phyloP scores from a whole-genome alignment of 2,329 filamentous ascomycete genomes.

The Aspergillus jensenii region DNA sequence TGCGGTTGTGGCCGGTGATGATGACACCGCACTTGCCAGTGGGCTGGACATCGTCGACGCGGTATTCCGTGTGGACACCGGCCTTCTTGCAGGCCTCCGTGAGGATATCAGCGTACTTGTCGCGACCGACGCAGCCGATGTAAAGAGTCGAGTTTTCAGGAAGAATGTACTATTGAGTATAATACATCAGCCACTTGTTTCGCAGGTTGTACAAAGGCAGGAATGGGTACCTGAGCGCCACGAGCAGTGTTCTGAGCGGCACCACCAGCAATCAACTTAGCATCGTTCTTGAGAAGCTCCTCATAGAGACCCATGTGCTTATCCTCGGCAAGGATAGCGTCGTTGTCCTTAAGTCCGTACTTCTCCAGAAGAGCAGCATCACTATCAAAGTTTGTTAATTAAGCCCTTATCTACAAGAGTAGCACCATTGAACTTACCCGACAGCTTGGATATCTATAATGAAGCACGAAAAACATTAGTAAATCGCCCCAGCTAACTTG shows the following conservation, averaged over 20 bases:
- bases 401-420: not conserved
- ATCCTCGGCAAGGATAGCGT: slow-evolving; percentile 93
- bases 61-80: slow-evolving; percentile 92
- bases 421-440: slow-evolving; percentile 51
- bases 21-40: slow-evolving; percentile 95
- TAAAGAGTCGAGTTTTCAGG: slow-evolving; percentile 86
- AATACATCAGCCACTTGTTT: slow-evolving; percentile 12
- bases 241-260: slow-evolving; percentile 97
- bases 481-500: not conserved
- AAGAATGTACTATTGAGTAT: slow-evolving; percentile 71
- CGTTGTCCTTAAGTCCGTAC: slow-evolving; percentile 92
- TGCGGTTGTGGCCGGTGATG: slow-evolving; percentile 95
- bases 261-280: slow-evolving; percentile 92
- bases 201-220: not conserved
- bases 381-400: slow-evolving; percentile 46
- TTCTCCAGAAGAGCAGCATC: slow-evolving; percentile 83
- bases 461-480: slow-evolving; percentile 18
- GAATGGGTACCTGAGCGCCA: slow-evolving; percentile 68
- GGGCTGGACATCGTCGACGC: slow-evolving; percentile 76
- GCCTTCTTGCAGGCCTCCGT: slow-evolving; percentile 81
- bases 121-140: slow-evolving; percentile 89
- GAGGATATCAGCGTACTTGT: slow-evolving; percentile 92
- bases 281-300: slow-evolving; percentile 79
- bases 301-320: slow-evolving; percentile 90
- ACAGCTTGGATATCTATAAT: slow-evolving; percentile 80